These are phyloP conservation scores for Mycena belliarum DNA, from an alignment of 768 basidiomycete species.

Conservation along the genomic window DNA sequence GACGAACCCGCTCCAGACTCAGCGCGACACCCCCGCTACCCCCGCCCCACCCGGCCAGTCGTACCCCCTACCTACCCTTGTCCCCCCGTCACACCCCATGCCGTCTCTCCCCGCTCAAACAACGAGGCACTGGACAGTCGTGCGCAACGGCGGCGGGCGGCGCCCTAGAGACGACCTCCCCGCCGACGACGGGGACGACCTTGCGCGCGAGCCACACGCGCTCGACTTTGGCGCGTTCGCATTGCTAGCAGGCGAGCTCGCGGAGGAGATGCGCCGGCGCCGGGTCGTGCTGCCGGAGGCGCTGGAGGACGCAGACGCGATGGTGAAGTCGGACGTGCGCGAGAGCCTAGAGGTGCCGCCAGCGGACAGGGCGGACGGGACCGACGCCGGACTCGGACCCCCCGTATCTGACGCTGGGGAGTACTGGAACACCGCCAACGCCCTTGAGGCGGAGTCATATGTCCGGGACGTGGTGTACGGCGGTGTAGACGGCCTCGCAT, in stretches of 20 bases:
- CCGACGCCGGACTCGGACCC: slow-evolving; percentile 18
- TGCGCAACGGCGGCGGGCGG: slow-evolving; percentile 45
- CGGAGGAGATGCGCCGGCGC: slow-evolving; percentile 43
- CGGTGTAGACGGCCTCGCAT: slow-evolving; percentile 74
- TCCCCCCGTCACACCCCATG: slow-evolving; percentile 10
- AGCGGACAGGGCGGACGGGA: slow-evolving; percentile 2
- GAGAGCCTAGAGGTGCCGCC: slow-evolving; percentile 17
- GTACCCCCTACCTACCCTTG: slow-evolving; percentile 22
- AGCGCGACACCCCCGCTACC: slow-evolving; percentile 26
- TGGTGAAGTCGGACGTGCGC: slow-evolving; percentile 2
- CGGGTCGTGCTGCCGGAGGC: slow-evolving; percentile 23
- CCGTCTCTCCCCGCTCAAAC: slow-evolving; percentile 22
- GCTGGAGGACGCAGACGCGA: slow-evolving; percentile 14
- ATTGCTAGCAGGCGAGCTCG: slow-evolving; percentile 46
- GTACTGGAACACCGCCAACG: slow-evolving; percentile 54
- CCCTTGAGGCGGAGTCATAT: slow-evolving; percentile 63
- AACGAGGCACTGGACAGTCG: slow-evolving; percentile 63
- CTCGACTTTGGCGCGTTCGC: slow-evolving; percentile 68
- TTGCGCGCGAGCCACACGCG: slow-evolving; percentile 52
- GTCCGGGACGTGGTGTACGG: slow-evolving; percentile 77
- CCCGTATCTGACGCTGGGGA: slow-evolving; percentile 15
- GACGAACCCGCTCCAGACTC: slow-evolving; percentile 26
- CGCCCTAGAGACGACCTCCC: slow-evolving; percentile 27
- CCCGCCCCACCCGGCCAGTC: slow-evolving; percentile 16
- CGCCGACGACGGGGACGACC: slow-evolving; percentile 44